Evolutionary conservation across 345 rosid species (phyloP), one percentile per base, ranked within the genome.

Genomic region (Lepidium sativum): DNA sequence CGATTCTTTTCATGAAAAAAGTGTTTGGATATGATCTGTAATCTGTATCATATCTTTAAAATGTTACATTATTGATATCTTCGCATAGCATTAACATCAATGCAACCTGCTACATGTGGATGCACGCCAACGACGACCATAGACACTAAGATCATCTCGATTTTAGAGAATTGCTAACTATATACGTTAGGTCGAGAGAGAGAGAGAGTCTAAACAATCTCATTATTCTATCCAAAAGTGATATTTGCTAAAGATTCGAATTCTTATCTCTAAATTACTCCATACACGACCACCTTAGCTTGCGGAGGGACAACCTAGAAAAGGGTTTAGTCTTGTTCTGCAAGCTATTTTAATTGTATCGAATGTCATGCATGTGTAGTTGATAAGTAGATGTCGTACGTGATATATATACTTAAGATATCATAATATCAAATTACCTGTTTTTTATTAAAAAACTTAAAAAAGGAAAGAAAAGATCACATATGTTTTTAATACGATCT

Each of bases 121-220:
- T 20, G 29, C 79, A 27, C 31, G 31, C 52, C 68, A 20, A 80
- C 56, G 63, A 79, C 83, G 80, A 69, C 54, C 14, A 58, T 80
- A 18, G 82, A 74, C 54, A 69, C 63, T 70, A 80, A 80, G 69
- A 86, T 81, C 68, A 80, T 81, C 9, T 86, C 81, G 54, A 86
- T 86, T 67, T 65, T 81, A 68, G 78, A 83, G 80, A 86, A 84
- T 7, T 54, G 90, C 80, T 60, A 82, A 75, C 60, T 88, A 84
- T 23, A 80, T 89, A 67, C 91, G 96, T 64, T 95, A 87, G 86
- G 86, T 84, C 60, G 42, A 58, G 17, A n/a, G n/a, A n/a, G n/a
- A n/a, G n/a, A n/a, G n/a, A n/a, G 5, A 9, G 4, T 23, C 35
- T 60, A 9, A 25, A 42, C 32, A 35, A 6, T 16, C 5, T 15